Evolutionary conservation across 75 land plant species (phyloP).

Genomic region (Cunninghamia lanceolata): DNA sequence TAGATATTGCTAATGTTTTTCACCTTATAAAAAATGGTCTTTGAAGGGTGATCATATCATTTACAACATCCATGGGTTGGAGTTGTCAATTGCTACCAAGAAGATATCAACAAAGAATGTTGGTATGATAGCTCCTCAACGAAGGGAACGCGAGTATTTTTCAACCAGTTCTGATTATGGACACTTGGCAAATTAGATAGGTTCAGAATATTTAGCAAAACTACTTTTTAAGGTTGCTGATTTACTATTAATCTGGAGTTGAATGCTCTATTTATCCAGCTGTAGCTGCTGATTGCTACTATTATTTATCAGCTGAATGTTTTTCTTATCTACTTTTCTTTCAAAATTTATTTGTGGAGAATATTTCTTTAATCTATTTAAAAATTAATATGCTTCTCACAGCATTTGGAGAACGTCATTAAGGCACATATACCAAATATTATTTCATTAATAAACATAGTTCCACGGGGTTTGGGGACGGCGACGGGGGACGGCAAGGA

Average conservation of each 20-base stretch:
- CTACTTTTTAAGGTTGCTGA: constrained; percentile 65
- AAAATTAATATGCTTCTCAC: constrained; percentile 8
- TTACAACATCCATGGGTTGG: constrained; percentile 91
- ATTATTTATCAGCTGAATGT: background rate
- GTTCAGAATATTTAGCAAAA: constrained; percentile 85
- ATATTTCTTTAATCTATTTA: background rate
- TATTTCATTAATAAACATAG: constrained; percentile 63
- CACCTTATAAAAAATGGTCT: constrained; percentile 28
- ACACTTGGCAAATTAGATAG: constrained; percentile 76
- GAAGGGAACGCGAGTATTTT: constrained; percentile 73
- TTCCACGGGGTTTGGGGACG: too few relatives aligned
- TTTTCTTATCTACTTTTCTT: background rate
- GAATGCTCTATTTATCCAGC: background rate
- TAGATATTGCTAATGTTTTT: background rate
- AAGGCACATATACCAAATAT: constrained; percentile 73
- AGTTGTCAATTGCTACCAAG: constrained; percentile 88
- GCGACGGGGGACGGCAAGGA: too few relatives aligned
- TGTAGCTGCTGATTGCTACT: background rate
- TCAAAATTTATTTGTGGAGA: background rate
- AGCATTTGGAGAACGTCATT: constrained; percentile 81
- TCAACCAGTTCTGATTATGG: constrained; percentile 71
- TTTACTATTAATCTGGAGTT: background rate
- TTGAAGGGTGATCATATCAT: constrained; percentile 77
- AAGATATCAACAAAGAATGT: constrained; percentile 87
- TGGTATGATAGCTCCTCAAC: constrained; percentile 72